Percentiles rank a stretch among this genome's conserved stretches.
phyloP scores from a whole-genome alignment of 2,329 filamentous ascomycete genomes.

The Neonectria neomacrospora region DNA sequence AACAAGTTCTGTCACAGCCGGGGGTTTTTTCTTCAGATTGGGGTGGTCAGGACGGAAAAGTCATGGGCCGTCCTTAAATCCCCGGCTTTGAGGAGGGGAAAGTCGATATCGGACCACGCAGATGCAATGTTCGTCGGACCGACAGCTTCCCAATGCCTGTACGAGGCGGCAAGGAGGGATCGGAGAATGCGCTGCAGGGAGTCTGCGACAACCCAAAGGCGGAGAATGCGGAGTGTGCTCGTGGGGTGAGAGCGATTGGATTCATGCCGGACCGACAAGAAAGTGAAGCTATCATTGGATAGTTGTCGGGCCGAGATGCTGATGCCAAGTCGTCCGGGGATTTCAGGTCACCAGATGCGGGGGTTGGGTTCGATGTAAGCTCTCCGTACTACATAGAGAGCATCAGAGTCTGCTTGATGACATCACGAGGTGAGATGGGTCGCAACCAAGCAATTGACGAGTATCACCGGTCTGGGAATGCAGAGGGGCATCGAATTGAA shows the following conservation, averaged over 20 bases:
- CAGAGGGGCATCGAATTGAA: not conserved
- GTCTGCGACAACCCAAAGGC: not conserved
- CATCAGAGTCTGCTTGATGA: not conserved
- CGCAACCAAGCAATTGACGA: not conserved
- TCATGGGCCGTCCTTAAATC: constrained; percentile 18
- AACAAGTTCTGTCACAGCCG: not conserved
- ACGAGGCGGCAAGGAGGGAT: not conserved
- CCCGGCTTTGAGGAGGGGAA: not conserved
- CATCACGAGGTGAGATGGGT: not conserved
- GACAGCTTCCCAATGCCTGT: constrained; percentile 7
- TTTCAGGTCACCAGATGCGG: not conserved
- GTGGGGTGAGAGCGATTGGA: constrained; percentile 8
- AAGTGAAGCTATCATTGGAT: constrained; percentile 11
- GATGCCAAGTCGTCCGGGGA: not conserved
- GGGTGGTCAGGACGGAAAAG: not conserved
- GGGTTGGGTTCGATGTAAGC: not conserved
- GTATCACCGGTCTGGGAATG: too few species aligned
- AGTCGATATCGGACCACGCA: not conserved
- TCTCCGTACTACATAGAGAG: not conserved
- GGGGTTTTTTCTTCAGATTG: not conserved
- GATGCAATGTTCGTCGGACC: constrained; percentile 17
- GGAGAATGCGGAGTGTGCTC: not conserved
- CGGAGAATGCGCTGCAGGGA: not conserved
- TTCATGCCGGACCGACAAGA: not conserved
- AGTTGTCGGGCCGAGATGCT: constrained; percentile 29